A percentile compares a stretch with the other conserved stretches of the same genome.
Conservation (phyloP, 257 asterid species). For the Penstemon eatonii region DNA sequence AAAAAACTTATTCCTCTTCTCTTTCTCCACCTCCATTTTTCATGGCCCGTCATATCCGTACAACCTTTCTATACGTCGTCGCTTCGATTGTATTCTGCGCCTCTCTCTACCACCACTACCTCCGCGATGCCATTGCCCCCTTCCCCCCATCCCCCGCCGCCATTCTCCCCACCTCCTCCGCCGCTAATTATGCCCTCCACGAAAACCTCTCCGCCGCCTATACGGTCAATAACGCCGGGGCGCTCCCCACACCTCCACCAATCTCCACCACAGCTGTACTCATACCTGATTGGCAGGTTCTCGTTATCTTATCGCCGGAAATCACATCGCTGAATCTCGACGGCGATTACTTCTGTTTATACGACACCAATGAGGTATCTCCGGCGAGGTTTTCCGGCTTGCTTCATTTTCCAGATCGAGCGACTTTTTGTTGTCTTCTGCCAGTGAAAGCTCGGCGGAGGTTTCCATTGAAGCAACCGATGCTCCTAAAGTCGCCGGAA, state of each 20-base stretch:
- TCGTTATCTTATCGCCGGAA: slow-evolving; percentile 50
- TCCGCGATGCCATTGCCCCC: slow-evolving; percentile 35
- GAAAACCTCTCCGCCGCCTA: slow-evolving; percentile 25
- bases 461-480: slow-evolving; percentile 54
- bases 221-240: neutral
- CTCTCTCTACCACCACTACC: slow-evolving; percentile 55
- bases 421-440: slow-evolving; percentile 48
- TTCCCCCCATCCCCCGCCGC: slow-evolving; percentile 11
- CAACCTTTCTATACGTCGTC: slow-evolving; percentile 47
- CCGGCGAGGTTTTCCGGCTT: slow-evolving; percentile 51
- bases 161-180: slow-evolving; percentile 16
- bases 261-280: slow-evolving; percentile 53
- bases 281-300: slow-evolving; percentile 80
- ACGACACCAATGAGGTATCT: slow-evolving; percentile 37
- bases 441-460: slow-evolving; percentile 51
- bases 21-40: no score
- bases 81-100: slow-evolving; percentile 48
- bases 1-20: no score
- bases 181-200: slow-evolving; percentile 24
- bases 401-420: slow-evolving; percentile 57
- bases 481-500: slow-evolving; percentile 28
- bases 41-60: slow-evolving; percentile 65
- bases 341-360: slow-evolving; percentile 40
- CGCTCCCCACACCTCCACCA: neutral
- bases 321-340: neutral